These are phyloP conservation scores for Choanephora cucurbitarum DNA, from an alignment of 371 early-diverging fungal genomes.

Conservation along the genomic window DNA sequence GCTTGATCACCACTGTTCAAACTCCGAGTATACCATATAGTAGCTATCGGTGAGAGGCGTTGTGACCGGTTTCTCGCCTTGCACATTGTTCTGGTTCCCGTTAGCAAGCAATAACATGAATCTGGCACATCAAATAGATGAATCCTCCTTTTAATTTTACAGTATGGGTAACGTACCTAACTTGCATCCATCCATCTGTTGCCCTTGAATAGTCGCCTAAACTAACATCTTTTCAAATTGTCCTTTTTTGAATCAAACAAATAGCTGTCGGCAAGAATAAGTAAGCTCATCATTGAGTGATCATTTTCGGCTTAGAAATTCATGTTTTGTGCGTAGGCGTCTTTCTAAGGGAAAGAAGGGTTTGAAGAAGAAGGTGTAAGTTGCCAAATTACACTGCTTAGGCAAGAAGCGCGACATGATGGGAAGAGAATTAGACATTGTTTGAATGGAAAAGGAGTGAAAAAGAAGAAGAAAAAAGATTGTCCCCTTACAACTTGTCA, in stretches of 20 bases:
- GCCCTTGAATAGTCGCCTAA: not conserved
- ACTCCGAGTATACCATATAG: too few relatives aligned
- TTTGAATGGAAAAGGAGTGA: not conserved
- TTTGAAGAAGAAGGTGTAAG: slow-evolving; percentile 94
- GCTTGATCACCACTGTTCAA: too few relatives aligned
- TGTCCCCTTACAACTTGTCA: too few relatives aligned
- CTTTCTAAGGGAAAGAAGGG: slow-evolving; percentile 95
- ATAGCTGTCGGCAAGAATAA: slow-evolving; percentile 31
- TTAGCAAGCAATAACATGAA: not conserved
- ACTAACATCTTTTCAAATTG: not conserved
- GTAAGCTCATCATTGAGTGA: slow-evolving; percentile 5
- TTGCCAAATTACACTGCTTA: slow-evolving; percentile 21
- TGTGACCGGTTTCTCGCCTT: too few relatives aligned
- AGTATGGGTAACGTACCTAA: not conserved
- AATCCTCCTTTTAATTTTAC: not conserved
- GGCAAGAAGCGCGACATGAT: not conserved
- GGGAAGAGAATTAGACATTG: not conserved
- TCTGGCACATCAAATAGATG: not conserved
- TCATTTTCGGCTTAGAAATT: not conserved
- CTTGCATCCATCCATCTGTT: slow-evolving; percentile 21
- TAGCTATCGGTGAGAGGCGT: too few relatives aligned
- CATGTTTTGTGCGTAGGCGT: slow-evolving; percentile 41
- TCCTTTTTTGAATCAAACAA: not conserved
- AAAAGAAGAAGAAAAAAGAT: not conserved
- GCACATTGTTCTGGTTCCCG: too few relatives aligned